phyloP scores from a whole-genome alignment of 805 yeast genomes.

The Kodamaea fukazawae region DNA sequence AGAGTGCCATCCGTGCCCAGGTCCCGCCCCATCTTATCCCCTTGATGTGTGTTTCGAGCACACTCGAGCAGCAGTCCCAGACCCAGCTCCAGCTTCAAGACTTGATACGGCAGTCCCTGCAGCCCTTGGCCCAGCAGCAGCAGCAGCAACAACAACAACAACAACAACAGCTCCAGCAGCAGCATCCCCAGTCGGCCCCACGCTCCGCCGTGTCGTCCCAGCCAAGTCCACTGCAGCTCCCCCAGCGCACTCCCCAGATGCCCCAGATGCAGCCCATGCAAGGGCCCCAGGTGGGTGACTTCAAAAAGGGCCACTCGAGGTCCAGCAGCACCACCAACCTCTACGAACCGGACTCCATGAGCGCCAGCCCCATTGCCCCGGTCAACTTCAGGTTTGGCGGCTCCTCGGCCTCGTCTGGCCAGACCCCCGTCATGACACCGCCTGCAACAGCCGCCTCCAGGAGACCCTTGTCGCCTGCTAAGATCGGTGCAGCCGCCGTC shows the following conservation, averaged over 20 bases:
- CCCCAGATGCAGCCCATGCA: constrained; percentile 4
- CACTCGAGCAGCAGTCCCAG: background rate
- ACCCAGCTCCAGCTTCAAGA: constrained; percentile 1
- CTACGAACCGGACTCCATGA: constrained; percentile 18
- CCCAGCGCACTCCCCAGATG: constrained; percentile 8
- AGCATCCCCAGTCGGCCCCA: constrained; percentile 3
- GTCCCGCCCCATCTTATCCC: constrained; percentile 68
- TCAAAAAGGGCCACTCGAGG: constrained; percentile 5
- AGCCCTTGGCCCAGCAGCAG: constrained; percentile 5
- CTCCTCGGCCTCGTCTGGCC: constrained; percentile 1
- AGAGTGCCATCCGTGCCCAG: constrained; percentile 56
- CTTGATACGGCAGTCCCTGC: constrained; percentile 14
- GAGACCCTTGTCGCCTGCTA: constrained; percentile 64
- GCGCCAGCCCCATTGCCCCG: constrained; percentile 33
- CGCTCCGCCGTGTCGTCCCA: too few species aligned
- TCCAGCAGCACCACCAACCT: constrained; percentile 8
- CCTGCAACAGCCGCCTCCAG: constrained; percentile 11
- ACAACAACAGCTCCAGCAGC: constrained; percentile 7
- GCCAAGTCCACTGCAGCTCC: constrained; percentile 5
- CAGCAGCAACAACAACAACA: constrained; percentile 5
- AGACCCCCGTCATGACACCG: constrained; percentile 13
- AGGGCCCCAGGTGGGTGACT: constrained; percentile 2
- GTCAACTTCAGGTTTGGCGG: constrained; percentile 37
- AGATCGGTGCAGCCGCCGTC: constrained; percentile 70
- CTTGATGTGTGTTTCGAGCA: constrained; percentile 45